These are phyloP conservation scores for Leucaena leucocephala DNA, from an alignment of 306 rosid genomes.

Conservation along the genomic window DNA sequence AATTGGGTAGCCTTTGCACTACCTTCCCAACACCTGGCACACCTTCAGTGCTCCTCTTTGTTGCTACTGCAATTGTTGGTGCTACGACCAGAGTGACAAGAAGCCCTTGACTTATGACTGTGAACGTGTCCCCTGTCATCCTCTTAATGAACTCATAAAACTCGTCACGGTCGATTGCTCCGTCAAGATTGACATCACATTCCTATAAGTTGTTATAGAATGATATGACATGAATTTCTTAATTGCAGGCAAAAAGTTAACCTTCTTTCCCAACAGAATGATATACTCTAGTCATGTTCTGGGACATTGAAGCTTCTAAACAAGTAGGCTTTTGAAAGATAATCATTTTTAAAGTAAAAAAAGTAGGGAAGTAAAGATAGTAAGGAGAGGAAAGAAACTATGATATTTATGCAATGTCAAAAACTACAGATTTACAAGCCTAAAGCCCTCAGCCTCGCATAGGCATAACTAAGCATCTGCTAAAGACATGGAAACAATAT, in stretches of 20 bases:
- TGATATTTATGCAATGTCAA: background rate
- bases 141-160: constrained; percentile 53
- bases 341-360: background rate
- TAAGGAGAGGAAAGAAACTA: background rate
- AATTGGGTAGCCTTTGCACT: constrained; percentile 69
- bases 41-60: constrained; percentile 87
- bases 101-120: constrained; percentile 63
- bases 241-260: background rate
- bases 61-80: constrained; percentile 77
- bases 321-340: background rate
- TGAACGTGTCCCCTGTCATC: constrained; percentile 63
- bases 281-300: background rate
- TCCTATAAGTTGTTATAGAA: constrained; percentile 49
- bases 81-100: constrained; percentile 74
- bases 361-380: background rate
- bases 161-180: constrained; percentile 63
- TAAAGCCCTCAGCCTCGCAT: background rate
- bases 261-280: background rate
- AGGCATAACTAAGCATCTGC: background rate
- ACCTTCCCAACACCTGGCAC: constrained; percentile 79
- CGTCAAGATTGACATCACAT: constrained; percentile 60
- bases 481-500: background rate
- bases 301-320: background rate
- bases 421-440: background rate
- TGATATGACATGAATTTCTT: background rate